Base-by-base conservation (phyloP, 2,329 filamentous ascomycete species). In the Epichloe typhina region DNA sequence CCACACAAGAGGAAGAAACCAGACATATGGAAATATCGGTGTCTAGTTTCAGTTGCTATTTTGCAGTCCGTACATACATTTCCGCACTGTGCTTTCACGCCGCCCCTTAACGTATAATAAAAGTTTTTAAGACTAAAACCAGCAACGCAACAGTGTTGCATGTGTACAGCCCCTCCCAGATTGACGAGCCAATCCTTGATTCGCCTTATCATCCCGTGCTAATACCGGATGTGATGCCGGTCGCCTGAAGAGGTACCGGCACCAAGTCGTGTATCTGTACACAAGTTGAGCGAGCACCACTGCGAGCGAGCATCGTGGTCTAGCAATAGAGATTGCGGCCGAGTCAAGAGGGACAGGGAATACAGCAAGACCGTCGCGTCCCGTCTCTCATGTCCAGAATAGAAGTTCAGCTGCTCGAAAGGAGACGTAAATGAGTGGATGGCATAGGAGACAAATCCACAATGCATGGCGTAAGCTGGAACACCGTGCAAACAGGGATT, bases 51-150 rank as follows among this genome's bases (percentile, higher is more conserved):
- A 41, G 4, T 47, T 42, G 45, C 47, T 52, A 50, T 47, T 52
- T 47, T 47, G 35, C 47, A 50, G 40, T 46, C 51, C 51, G 17
- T 43, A 36, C 43, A 40, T 47, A 52, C 47, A 52, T 43, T 49
- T 47, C 47, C 51, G 15, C 38, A 47, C 31, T 31, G 23, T 21
- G n/a, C 36, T 35, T 12, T 23, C 43, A 42, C 43, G 38, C 51
- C 47, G 21, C 39, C 17, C 47, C 33, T 12, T 6, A 33, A 12
- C 39, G 40, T 46, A 46, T 36, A 52, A 52, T 50, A 50, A 52
- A 47, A 38, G n/a, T 23, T 11, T 43, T 41, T 47, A 44, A 49
- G 19, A 44, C n/a, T 37, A 43, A 43, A 52, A 47, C 35, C 39
- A 50, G 33, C 15, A 35, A n/a, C 23, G 39, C 47, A 50, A 52